Base-by-base conservation (phyloP, 495 filamentous ascomycete genomes). In the Xylaria curta region DNA sequence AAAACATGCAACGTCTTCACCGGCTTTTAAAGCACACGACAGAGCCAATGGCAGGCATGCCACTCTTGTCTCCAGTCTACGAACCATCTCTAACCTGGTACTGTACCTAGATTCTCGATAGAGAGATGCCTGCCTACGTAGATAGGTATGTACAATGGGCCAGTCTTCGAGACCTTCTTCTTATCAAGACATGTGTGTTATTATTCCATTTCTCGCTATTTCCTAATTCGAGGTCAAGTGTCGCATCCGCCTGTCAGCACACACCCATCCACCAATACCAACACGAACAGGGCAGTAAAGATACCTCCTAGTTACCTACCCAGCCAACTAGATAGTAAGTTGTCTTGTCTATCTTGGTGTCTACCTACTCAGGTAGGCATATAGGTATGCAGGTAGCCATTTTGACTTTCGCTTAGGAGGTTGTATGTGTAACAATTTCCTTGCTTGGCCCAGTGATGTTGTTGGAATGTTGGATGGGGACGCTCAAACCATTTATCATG, bases 1-100 rank as follows among this genome's bases (percentile, higher is more conserved):
- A 69, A 69, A 60, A 49, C 51, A 36, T 60, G 66, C 66, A 60
- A 69, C 56, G 66, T 61, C 54, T 59, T 69, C 56, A 61, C 66
- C 42, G 56, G 40, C 13, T 69, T 47, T 61, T 26, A 51, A 46
- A 53, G 51, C 66, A 61, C 56, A 38, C 44, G 15, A 69, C 7
- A 33, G 36, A 38, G 44, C 46, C 63, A 66, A 66, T 49, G 42
- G 63, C 40, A 46, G 40, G 26, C 63, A 66, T 33, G 44, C 63
- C 2, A 51, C 63, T 24, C 67, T 65, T 46, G 38, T 36, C 67
- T 36, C 53, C 49, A 44, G 51, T 58, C 28, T 70, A 61, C 58
- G 56, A 70, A 70, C 33, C 59, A 31, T 24, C 59, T 42, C 59
- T 62, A 44, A n/a, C 46, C 49, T 38, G 38, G 42, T 53, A n/a